Base-by-base conservation (phyloP, 345 rosid genomes). In the Cochlearia excelsa region DNA sequence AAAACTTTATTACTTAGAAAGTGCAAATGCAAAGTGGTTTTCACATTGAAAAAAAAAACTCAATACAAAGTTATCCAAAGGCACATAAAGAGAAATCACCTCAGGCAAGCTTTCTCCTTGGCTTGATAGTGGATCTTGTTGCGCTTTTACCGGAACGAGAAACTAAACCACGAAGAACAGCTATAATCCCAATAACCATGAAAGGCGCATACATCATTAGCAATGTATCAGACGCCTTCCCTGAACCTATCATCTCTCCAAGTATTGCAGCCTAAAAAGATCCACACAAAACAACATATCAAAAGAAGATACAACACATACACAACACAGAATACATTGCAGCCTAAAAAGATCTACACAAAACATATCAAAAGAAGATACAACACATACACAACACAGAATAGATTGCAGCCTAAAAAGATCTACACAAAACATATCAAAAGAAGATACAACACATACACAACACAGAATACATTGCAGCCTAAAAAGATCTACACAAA, bases 51-150 rank as follows among this genome's bases (percentile, higher is more conserved):
- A 33, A 16, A 16, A 16, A 16, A 27, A 9, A 7, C 10, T 30
- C 40, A 1, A 48, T 1, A 23, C 40, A 46, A 38, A 35, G 53
- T 9, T 51, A 10, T 60, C 29, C n/a, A 46, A 35, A 35, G 30
- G 16, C 9, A 33, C 39, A 50, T 10, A 40, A 33, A 40, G 28
- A 23, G 31, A 51, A 57, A 30, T 6, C 53, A 16, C 29, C 66
- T 81, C 69, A 86, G 54, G 74, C 84, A 66, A 71, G 78, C 81
- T 90, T 87, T 60, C 79, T 85, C 77, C 87, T 74, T 1, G 68
- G 80, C 57, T 72, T n/a, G 33, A 54, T 37, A 0, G 65, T 73
- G 34, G 78, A 63, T 67, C 77, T 78, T 16, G 23, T 16, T 16
- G 23, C 3, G 39, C 50, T 61, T 59, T 53, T 70, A 31, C 59